Evolutionary conservation across 306 rosid species (phyloP).

Genomic region (Cicer cuneatum): DNA sequence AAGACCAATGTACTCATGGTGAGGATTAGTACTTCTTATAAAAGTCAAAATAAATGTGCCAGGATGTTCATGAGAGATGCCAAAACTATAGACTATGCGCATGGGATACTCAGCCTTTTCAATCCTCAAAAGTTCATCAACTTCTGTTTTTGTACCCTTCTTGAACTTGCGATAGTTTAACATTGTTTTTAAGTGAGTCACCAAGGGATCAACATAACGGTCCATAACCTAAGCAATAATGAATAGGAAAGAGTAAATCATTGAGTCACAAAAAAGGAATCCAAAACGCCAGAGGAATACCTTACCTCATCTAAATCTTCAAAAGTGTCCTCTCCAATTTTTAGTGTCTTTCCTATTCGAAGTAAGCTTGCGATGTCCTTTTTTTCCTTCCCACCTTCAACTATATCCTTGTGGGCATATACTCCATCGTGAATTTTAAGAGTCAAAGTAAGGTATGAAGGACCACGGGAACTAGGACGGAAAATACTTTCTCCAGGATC

Average conservation of each 20-base stretch:
- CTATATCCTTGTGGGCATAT: conserved; percentile 95
- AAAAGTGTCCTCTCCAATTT: conserved; percentile 97
- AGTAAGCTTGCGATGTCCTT: conserved; percentile 95
- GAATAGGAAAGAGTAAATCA: conserved; percentile 10
- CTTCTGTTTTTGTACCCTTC: conserved; percentile 86
- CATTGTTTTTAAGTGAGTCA: conserved; percentile 83
- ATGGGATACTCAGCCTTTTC: conserved; percentile 83
- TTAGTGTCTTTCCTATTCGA: conserved; percentile 93
- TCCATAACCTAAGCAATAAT: conserved; percentile 81
- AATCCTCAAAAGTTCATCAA: conserved; percentile 80
- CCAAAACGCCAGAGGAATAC: background rate
- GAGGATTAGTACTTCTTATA: conserved; percentile 92
- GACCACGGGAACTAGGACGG: conserved; percentile 97
- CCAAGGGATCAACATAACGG: conserved; percentile 96
- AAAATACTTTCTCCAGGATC: conserved; percentile 97
- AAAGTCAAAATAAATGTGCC: conserved; percentile 92
- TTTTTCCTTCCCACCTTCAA: conserved; percentile 98
- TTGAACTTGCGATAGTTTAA: conserved; percentile 86
- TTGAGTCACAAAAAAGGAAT: conserved; percentile 21
- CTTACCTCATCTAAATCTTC: conserved; percentile 98
- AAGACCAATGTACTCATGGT: conserved; percentile 97
- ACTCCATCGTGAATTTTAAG: conserved; percentile 94
- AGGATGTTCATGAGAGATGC: conserved; percentile 96
- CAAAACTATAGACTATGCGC: conserved; percentile 91
- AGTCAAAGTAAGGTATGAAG: conserved; percentile 85